These are phyloP conservation scores for Fraxinus angustifolia DNA, from an alignment of 305 asterid genomes.

Conservation along the genomic window DNA sequence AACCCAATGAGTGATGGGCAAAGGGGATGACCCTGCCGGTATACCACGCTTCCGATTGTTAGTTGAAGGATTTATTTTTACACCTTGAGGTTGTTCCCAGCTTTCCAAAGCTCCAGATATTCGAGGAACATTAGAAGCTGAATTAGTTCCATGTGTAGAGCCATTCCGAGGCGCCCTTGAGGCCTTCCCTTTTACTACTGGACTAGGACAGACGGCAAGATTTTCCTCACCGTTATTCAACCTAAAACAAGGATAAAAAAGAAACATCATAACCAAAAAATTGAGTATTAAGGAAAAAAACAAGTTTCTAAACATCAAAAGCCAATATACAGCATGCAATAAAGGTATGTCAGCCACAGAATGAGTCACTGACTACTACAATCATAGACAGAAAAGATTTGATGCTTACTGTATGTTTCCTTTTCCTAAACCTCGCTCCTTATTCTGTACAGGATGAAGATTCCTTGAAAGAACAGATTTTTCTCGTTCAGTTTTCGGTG, in stretches of 20 bases:
- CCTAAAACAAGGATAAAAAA: constrained; percentile 44
- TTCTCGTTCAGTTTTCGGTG: constrained; percentile 72
- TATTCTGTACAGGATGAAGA: constrained; percentile 50
- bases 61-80: constrained; percentile 45
- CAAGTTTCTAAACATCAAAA: background rate
- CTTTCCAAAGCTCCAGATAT: constrained; percentile 64
- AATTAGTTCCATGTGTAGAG: constrained; percentile 41
- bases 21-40: constrained; percentile 73
- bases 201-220: constrained; percentile 44
- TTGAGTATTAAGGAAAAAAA: background rate
- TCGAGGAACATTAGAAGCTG: constrained; percentile 52
- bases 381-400: constrained; percentile 1
- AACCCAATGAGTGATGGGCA: constrained; percentile 92
- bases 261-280: constrained; percentile 18
- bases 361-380: constrained; percentile 1
- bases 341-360: background rate
- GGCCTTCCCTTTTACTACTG: constrained; percentile 78
- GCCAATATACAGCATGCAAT: background rate
- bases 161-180: constrained; percentile 85
- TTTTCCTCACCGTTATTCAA: constrained; percentile 72
- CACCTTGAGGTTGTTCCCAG: constrained; percentile 72
- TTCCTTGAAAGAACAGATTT: constrained; percentile 58
- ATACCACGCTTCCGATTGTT: constrained; percentile 77
- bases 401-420: constrained; percentile 69
- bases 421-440: constrained; percentile 70